Evolutionary conservation across 2,329 filamentous ascomycete species (phyloP).

Genomic region (Alternaria alternata): DNA sequence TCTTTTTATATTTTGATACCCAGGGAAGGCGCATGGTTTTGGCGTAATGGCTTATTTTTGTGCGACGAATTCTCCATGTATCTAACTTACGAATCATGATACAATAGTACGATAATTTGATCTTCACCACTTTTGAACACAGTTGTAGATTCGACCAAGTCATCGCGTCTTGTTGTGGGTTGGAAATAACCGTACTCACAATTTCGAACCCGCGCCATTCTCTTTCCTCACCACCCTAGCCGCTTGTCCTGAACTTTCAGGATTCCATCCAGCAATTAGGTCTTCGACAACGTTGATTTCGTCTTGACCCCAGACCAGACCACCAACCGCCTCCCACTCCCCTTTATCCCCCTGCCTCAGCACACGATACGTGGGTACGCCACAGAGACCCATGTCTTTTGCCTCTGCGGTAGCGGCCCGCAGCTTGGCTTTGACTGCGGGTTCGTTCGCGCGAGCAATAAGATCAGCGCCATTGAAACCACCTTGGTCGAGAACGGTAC

Average conservation of each 20-base stretch:
- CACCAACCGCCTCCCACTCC: slow-evolving; percentile 29
- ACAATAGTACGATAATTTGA: not conserved
- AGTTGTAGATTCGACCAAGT: not conserved
- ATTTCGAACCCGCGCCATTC: slow-evolving; percentile 1
- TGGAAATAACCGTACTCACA: slow-evolving; percentile 1
- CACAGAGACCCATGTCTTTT: slow-evolving; percentile 42
- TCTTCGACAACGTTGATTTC: slow-evolving; percentile 46
- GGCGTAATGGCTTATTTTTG: not conserved
- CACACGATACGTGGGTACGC: slow-evolving; percentile 46
- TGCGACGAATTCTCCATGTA: not conserved
- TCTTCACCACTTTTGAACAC: not conserved
- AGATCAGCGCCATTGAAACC: slow-evolving; percentile 38
- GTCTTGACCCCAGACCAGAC: slow-evolving; percentile 47
- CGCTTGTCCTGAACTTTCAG: slow-evolving; percentile 8
- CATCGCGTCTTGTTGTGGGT: not conserved
- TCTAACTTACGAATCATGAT: not conserved
- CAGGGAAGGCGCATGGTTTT: not conserved
- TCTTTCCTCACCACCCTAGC: slow-evolving; percentile 18
- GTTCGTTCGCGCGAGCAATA: slow-evolving; percentile 34
- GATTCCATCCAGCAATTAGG: slow-evolving; percentile 45
- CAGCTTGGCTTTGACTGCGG: slow-evolving; percentile 34
- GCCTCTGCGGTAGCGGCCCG: slow-evolving; percentile 43
- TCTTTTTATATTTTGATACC: not conserved
- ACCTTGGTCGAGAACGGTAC: slow-evolving; percentile 32
- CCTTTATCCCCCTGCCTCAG: slow-evolving; percentile 20